Evolutionary conservation across 441 rosid species (phyloP).

Genomic region (Lagerstroemia fauriei): DNA sequence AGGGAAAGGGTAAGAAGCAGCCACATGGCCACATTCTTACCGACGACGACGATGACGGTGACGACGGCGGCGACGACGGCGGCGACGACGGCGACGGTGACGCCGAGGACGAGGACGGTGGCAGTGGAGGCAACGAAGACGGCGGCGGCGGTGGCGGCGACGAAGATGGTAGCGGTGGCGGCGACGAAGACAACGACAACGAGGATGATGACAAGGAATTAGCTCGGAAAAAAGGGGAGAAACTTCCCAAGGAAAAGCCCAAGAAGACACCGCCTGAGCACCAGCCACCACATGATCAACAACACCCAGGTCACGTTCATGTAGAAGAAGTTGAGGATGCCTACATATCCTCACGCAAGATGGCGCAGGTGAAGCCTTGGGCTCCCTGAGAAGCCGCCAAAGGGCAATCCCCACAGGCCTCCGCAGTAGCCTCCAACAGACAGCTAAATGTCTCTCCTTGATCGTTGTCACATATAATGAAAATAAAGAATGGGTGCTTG

Average conservation of each 20-base stretch:
- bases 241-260: neutral
- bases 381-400: constrained; percentile 7
- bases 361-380: neutral
- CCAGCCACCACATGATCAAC: constrained; percentile 8
- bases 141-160: neutral
- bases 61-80: no score
- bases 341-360: constrained; percentile 4
- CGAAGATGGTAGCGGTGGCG: neutral
- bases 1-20: constrained; percentile 1
- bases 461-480: neutral
- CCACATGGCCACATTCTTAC: neutral
- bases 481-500: neutral
- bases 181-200: neutral
- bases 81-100: no score
- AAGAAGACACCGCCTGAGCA: constrained; percentile 3
- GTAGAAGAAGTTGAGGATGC: constrained; percentile 11
- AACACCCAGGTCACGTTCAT: neutral
- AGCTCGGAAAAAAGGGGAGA: neutral
- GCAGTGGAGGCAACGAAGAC: no score
- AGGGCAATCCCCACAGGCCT: constrained; percentile 1
- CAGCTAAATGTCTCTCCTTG: neutral
- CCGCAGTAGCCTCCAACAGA: neutral
- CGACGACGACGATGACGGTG: neutral
- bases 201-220: neutral
- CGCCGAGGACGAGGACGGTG: no score